Evolutionary conservation across 495 filamentous ascomycete species (phyloP).

Genomic region (Usnea hakonensis): DNA sequence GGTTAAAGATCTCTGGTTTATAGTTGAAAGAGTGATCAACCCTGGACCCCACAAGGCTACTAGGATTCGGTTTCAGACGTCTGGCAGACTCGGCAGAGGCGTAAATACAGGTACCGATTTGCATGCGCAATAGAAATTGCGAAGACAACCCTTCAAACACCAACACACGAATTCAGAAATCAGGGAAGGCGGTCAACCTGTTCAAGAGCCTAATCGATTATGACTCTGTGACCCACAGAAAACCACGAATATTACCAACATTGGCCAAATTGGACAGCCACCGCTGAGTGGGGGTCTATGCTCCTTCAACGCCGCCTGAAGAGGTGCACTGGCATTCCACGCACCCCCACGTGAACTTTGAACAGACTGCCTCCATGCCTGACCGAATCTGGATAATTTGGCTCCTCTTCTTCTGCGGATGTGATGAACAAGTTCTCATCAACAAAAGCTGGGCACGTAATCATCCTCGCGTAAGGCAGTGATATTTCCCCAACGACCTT

Average conservation of each 20-base stretch:
- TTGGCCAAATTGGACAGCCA: background rate
- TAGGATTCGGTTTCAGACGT: background rate
- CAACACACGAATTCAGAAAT: background rate
- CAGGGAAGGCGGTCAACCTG: background rate
- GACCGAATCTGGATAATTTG: slow-evolving; percentile 47
- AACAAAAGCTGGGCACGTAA: slow-evolving; percentile 66
- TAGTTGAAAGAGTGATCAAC: background rate
- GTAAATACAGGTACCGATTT: background rate
- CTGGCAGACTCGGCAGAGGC: background rate
- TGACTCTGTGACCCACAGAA: background rate
- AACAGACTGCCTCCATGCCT: slow-evolving; percentile 59
- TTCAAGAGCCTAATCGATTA: background rate
- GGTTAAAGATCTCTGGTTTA: background rate
- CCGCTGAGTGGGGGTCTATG: background rate
- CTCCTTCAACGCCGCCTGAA: slow-evolving; percentile 33
- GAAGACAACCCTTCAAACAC: background rate
- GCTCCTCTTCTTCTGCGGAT: slow-evolving; percentile 54
- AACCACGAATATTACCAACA: background rate
- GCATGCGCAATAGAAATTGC: background rate
- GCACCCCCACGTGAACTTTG: slow-evolving; percentile 58
- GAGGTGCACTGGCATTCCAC: slow-evolving; percentile 48
- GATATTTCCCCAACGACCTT: slow-evolving; percentile 57
- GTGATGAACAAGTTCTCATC: slow-evolving; percentile 71
- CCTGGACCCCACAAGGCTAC: background rate
- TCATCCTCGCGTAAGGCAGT: slow-evolving; percentile 54